Evolutionary conservation across 2,329 filamentous ascomycete genomes (phyloP).

Genomic region (Trichocomaceae sp.): DNA sequence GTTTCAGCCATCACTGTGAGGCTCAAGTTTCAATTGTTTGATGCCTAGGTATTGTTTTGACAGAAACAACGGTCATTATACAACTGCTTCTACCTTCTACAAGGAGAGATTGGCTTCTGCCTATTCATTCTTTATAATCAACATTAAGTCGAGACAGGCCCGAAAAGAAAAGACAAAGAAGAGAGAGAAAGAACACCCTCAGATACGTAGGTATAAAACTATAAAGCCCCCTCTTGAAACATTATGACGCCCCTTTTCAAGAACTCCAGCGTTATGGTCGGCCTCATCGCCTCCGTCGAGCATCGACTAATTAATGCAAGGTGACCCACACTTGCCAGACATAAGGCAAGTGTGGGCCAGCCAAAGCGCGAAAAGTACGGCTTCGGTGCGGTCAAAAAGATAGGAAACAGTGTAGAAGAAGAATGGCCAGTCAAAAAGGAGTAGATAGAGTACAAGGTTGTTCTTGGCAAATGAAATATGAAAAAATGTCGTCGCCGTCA

Average conservation of each 20-base stretch:
- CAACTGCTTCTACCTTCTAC: too few species aligned
- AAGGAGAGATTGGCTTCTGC: too few species aligned
- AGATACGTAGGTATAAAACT: neutral
- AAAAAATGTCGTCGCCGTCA: neutral
- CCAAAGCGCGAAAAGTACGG: too few species aligned
- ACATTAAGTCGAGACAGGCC: neutral
- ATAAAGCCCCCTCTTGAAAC: neutral
- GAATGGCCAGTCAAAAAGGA: neutral
- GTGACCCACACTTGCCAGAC: too few species aligned
- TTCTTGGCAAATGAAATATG: neutral
- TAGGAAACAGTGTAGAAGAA: neutral
- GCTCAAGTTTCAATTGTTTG: too few species aligned
- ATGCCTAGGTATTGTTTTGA: neutral
- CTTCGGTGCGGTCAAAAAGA: neutral
- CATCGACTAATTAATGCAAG: too few species aligned
- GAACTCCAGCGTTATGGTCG: neutral
- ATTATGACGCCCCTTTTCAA: slow-evolving; percentile 2
- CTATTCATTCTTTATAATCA: too few species aligned
- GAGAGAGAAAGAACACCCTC: slow-evolving; percentile 1
- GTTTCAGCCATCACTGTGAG: neutral
- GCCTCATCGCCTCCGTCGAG: too few species aligned
- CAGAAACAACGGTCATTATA: neutral
- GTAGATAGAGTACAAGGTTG: slow-evolving; percentile 3
- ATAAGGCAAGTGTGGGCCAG: too few species aligned
- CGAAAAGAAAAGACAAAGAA: slow-evolving; percentile 6